Base-by-base conservation (phyloP, 1,139 yeast genomes). In the Hemisphaericaspora xylofermentans region DNA sequence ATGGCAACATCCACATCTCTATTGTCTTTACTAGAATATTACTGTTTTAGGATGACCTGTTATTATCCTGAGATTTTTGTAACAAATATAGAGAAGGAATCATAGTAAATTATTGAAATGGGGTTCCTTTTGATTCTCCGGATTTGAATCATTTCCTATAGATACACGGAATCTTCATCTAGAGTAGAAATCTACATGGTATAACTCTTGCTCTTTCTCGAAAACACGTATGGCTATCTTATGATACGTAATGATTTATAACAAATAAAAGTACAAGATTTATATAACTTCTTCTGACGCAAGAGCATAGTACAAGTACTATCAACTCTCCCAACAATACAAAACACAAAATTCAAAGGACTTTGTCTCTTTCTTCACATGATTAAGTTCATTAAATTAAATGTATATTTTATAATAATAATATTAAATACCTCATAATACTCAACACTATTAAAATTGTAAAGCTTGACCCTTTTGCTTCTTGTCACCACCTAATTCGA, bases 401-500 rank as follows among this genome's bases (percentile, higher is more conserved):
- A 31, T 31, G 34, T 31, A 18, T 31, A 31, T 31, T 31, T 31
- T 31, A 31, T 31, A 31, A 31, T 31, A 31, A 31, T 31, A 31
- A 31, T 31, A 31, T 31, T 31, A 31, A 31, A 31, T 31, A 31
- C 25, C 25, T 31, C 34, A 31, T 31, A n/a, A 31, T 31, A 31
- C 34, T 31, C 33, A 41, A 44, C 42, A 43, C 45, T 42, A 70
- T 82, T 84, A 88, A 76, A 88, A 88, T 82, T 88, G 95, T 74
- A 88, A 82, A 73, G 96, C 96, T 78, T 85, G 94, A 74, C 98
- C 98, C 91, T 93, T 93, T 82, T 93, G 98, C 82, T 93, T 94
- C 88, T 88, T 93, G 84, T 93, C 98, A 82, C 98, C 98, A 84
- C 98, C 98, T 74, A 93, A 89, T 82, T 93, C 99, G 78, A 93